Base-by-base conservation (phyloP, 1,284 basidiomycete species). In the Tilletia walkeri region DNA sequence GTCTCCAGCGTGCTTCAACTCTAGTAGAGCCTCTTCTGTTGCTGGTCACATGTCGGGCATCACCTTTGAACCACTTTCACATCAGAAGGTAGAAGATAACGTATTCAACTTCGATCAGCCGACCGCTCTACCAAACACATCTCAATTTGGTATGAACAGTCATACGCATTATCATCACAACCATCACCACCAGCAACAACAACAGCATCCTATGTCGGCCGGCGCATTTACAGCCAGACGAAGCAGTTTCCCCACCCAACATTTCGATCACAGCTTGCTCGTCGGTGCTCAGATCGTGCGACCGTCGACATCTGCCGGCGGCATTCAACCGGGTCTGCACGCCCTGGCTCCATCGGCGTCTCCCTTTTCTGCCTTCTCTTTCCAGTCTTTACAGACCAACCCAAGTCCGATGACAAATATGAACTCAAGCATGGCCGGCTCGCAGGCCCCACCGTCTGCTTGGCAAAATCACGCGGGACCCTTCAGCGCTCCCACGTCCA, bases 211-310 rank as follows among this genome's bases (percentile, higher is more conserved):
- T 7, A 45, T 53, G 18, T 53, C 50, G 1, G 16, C 2, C 16
- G 12, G 36, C 59, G 38, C 59, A 3, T 36, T 63, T 10, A 9
- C 59, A 2, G 38, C 59, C 1, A 34, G 59, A 38, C 34, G 59
- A 4, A 63, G 59, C 5, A 63, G 59, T n/a, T 63, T 63, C 34
- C 59, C 59, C 3, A 41, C 59, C 7, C 59, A 63, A 34, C 59
- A 39, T 12, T 9, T 41, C 34, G 59, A 41, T 63, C 59, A 63
- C 16, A 34, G 36, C 5, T 18, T 63, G 18, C 59, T 63, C 7
- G 36, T 36, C 7, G 59, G 59, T 18, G 18, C 59, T 38, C 59
- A 63, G 36, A 63, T 63, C 59, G 59, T 63, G 59, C 59, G 59
- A 9, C 59, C 59, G 34, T 36, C 59, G 59, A 63, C 59, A 6